These are phyloP conservation scores for Phytophthora multivora DNA, from an alignment of 352 stramenopile genomes.

Conservation along the genomic window DNA sequence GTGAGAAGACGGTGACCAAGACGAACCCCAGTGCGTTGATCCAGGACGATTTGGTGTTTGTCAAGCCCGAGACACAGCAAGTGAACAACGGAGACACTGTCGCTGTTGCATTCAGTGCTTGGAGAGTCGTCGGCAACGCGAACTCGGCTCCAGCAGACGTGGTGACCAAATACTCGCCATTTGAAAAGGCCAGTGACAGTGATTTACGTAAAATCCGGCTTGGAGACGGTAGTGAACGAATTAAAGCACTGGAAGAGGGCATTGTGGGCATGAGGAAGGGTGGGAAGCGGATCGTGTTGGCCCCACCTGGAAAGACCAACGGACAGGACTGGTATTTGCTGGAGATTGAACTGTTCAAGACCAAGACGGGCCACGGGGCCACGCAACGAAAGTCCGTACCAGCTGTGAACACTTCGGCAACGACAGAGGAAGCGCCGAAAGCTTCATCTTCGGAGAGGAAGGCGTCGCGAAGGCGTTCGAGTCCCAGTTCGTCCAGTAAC, in stretches of 20 bases:
- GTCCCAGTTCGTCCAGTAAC: constrained; percentile 21
- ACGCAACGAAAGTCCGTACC: constrained; percentile 40
- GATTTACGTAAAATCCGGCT: constrained; percentile 78
- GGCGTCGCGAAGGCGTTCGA: constrained; percentile 41
- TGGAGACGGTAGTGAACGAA: constrained; percentile 75
- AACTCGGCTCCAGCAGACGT: constrained; percentile 59
- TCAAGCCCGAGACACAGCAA: constrained; percentile 38
- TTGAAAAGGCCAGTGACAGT: constrained; percentile 58
- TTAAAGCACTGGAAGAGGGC: constrained; percentile 89
- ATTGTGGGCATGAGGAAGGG: constrained; percentile 91
- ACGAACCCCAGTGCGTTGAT: constrained; percentile 49
- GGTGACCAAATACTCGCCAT: constrained; percentile 79
- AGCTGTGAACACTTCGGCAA: constrained; percentile 19
- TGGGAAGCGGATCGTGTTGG: constrained; percentile 88
- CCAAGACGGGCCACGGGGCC: constrained; percentile 48
- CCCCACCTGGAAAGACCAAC: constrained; percentile 79
- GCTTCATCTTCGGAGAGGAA: constrained; percentile 24
- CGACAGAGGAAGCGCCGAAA: constrained; percentile 18
- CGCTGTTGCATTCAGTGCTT: constrained; percentile 70
- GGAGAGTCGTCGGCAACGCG: constrained; percentile 78
- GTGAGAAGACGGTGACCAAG: constrained; percentile 60
- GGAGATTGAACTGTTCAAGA: constrained; percentile 79
- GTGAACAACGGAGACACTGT: constrained; percentile 69
- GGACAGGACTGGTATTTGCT: constrained; percentile 84
- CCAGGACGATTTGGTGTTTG: constrained; percentile 53